Evolutionary conservation across 495 filamentous ascomycete genomes (phyloP).

Genomic region (Penicillium robsamsonii): DNA sequence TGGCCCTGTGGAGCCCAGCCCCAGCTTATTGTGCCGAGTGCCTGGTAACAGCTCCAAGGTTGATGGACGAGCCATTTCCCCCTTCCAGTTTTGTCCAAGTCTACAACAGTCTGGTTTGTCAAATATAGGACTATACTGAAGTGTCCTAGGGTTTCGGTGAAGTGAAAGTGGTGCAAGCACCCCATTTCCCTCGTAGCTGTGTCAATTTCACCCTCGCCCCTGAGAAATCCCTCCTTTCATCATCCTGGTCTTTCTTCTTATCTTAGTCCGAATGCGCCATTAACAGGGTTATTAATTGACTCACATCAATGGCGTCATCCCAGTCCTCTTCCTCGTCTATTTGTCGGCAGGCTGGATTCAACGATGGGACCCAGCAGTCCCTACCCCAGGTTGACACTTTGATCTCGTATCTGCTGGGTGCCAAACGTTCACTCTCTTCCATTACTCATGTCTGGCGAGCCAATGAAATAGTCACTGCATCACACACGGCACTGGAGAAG

Average conservation of each 20-base stretch:
- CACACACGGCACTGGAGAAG: constrained; percentile 74
- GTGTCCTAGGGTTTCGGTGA: not conserved
- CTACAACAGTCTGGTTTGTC: not conserved
- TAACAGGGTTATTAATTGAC: not conserved
- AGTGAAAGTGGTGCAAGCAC: not conserved
- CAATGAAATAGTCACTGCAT: constrained; percentile 77
- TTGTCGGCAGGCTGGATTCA: constrained; percentile 11
- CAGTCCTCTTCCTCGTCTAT: constrained; percentile 32
- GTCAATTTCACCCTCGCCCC: not conserved
- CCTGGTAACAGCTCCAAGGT: not conserved
- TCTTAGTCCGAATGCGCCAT: constrained; percentile 1
- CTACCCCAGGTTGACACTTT: constrained; percentile 62
- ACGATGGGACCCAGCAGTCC: constrained; percentile 17
- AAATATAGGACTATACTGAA: not conserved
- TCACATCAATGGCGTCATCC: constrained; percentile 35
- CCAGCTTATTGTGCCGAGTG: not conserved
- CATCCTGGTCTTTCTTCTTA: not conserved
- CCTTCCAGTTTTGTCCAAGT: not conserved
- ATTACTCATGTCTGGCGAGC: constrained; percentile 82
- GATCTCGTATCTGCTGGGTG: constrained; percentile 76
- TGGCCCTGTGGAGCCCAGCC: not conserved
- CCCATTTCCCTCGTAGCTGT: not conserved
- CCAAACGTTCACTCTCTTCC: constrained; percentile 88
- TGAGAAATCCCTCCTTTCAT: not conserved
- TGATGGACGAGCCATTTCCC: not conserved